Percentiles rank a stretch among this genome's conserved stretches.
phyloP scores from a whole-genome alignment of 345 rosid genomes.

The Adansonia digitata region DNA sequence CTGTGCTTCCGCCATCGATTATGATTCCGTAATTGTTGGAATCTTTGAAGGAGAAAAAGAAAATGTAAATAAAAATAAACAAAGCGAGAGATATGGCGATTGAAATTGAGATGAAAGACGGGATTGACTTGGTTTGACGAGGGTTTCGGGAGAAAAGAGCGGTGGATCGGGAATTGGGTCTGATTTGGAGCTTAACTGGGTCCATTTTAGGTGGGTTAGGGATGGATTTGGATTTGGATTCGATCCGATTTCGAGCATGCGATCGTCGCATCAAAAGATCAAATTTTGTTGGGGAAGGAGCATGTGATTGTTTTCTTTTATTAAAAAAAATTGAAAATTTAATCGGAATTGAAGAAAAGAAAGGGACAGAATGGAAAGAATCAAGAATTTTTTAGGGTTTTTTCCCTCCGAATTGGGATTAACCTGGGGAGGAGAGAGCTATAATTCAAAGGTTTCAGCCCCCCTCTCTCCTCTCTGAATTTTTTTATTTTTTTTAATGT shows the following conservation, averaged over 20 bases:
- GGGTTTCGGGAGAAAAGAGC: slow-evolving; percentile 28
- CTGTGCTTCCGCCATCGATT: slow-evolving; percentile 16
- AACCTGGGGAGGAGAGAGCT: slow-evolving; percentile 25
- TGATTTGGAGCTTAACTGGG: slow-evolving; percentile 39
- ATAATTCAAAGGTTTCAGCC: slow-evolving; percentile 4
- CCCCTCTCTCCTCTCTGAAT: slow-evolving; percentile 18
- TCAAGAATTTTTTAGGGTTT: not conserved
- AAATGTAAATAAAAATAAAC: not conserved
- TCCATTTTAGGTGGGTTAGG: slow-evolving; percentile 38
- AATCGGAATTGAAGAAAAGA: not conserved
- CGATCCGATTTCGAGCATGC: slow-evolving; percentile 52
- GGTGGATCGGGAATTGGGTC: slow-evolving; percentile 43
- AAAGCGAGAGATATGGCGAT: not conserved
- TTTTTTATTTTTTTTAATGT: not conserved
- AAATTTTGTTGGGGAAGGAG: not conserved
- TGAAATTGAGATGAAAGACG: not conserved
- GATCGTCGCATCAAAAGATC: slow-evolving; percentile 73
- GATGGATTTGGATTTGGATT: slow-evolving; percentile 16
- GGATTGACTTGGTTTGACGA: slow-evolving; percentile 6
- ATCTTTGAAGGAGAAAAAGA: not conserved
- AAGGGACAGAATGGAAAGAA: not conserved
- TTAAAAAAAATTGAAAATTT: not conserved
- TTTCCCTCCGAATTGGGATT: not conserved
- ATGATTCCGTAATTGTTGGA: slow-evolving; percentile 1
- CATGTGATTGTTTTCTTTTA: slow-evolving; percentile 16